Percentiles rank a stretch among this genome's conserved stretches.
Evolutionary conservation across 352 stramenopile genomes (phyloP).

Genomic region (Pythium insidiosum): DNA sequence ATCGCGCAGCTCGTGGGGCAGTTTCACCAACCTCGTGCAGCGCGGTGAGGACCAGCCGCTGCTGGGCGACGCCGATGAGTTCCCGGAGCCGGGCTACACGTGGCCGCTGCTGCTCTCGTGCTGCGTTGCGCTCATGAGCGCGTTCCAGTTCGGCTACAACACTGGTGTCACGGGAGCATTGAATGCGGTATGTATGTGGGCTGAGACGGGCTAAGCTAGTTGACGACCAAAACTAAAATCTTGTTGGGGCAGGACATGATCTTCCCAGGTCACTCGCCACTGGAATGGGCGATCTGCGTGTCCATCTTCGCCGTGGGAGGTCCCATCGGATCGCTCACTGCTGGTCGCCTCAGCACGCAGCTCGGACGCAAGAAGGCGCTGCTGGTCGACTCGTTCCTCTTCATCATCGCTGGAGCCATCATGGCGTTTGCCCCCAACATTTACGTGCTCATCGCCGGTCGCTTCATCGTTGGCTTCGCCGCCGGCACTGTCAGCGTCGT

Average conservation of each 20-base stretch:
- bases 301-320: slow-evolving; percentile 35
- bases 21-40: slow-evolving; percentile 30
- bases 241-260: slow-evolving; percentile 21
- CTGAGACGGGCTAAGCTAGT: no score
- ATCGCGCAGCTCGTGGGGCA: slow-evolving; percentile 32
- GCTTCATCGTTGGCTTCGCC: slow-evolving; percentile 33
- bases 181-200: slow-evolving; percentile 19
- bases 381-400: slow-evolving; percentile 34
- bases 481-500: slow-evolving; percentile 31
- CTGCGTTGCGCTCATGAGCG: slow-evolving; percentile 29
- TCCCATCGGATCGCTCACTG: slow-evolving; percentile 28
- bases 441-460: slow-evolving; percentile 32
- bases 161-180: slow-evolving; percentile 30
- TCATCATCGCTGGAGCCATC: slow-evolving; percentile 27
- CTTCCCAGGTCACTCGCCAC: slow-evolving; percentile 23
- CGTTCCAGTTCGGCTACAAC: slow-evolving; percentile 39
- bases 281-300: slow-evolving; percentile 33
- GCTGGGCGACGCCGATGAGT: slow-evolving; percentile 19
- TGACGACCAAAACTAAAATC: no score
- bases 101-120: slow-evolving; percentile 31
- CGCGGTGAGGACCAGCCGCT: slow-evolving; percentile 67
- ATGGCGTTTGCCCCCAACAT: slow-evolving; percentile 38
- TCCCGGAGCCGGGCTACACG: slow-evolving; percentile 30
- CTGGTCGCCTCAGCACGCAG: slow-evolving; percentile 22
- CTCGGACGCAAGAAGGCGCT: slow-evolving; percentile 34